Percentiles rank a stretch among this genome's conserved stretches.
These are phyloP conservation scores for Endocladia muricata DNA, from an alignment of 31 red algal genomes.

Conservation along the genomic window DNA sequence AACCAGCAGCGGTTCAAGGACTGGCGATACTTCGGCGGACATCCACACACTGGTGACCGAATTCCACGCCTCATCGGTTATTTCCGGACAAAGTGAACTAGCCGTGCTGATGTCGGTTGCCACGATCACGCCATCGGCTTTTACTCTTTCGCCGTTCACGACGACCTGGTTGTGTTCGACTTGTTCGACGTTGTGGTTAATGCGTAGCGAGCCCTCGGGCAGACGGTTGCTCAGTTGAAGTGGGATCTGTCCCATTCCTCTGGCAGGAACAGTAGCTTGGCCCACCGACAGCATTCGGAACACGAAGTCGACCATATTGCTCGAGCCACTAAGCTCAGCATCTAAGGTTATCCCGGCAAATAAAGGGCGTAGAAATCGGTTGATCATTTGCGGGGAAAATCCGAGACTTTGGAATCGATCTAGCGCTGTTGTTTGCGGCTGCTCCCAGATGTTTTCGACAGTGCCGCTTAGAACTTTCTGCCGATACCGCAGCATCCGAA, in stretches of 20 bases:
- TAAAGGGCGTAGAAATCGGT: slow-evolving; percentile 89
- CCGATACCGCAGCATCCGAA: slow-evolving; percentile 41
- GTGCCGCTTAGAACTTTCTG: slow-evolving; percentile 9
- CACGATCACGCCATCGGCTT: slow-evolving; percentile 33
- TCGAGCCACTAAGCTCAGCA: slow-evolving; percentile 61
- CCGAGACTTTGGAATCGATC: slow-evolving; percentile 22
- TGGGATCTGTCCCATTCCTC: slow-evolving; percentile 68
- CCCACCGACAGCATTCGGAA: slow-evolving; percentile 80
- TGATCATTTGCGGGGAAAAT: slow-evolving; percentile 64
- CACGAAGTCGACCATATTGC: slow-evolving; percentile 78
- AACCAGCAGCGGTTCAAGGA: slow-evolving; percentile 30
- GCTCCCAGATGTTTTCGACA: slow-evolving; percentile 7
- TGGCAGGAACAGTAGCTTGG: slow-evolving; percentile 67
- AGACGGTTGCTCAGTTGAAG: slow-evolving; percentile 36
- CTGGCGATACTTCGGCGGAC: slow-evolving; percentile 60
- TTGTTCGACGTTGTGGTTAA: slow-evolving; percentile 42
- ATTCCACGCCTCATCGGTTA: background rate
- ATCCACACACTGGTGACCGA: slow-evolving; percentile 68
- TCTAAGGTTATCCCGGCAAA: slow-evolving; percentile 88
- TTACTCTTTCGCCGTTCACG: slow-evolving; percentile 18
- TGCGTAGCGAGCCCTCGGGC: too few relatives aligned
- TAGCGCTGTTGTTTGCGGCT: background rate
- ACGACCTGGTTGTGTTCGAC: slow-evolving; percentile 35
- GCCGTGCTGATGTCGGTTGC: slow-evolving; percentile 47
- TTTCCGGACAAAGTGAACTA: slow-evolving; percentile 9